These are phyloP conservation scores for Phytopythium kandeliae DNA, from an alignment of 352 stramenopile genomes.

Conservation along the genomic window DNA sequence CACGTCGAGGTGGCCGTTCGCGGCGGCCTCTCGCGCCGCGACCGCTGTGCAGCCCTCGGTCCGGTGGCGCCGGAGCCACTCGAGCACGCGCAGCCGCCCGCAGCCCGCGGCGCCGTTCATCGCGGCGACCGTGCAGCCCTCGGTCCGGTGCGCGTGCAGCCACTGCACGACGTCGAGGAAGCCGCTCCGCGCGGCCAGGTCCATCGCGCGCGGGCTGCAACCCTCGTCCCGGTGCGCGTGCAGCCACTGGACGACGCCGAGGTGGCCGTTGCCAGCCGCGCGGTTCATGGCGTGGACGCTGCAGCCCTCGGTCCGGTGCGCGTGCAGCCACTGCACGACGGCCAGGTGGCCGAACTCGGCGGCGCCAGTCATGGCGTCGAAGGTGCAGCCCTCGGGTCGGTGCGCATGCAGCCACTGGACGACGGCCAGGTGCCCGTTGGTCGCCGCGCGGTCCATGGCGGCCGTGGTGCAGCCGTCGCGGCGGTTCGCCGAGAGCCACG, in stretches of 20 bases:
- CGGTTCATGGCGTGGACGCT: constrained; percentile 37
- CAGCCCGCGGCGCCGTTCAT: constrained; percentile 41
- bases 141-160: constrained; percentile 30
- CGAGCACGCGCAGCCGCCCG: constrained; percentile 45
- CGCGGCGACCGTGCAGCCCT: constrained; percentile 34
- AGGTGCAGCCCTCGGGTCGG: constrained; percentile 26
- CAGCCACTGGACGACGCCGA: constrained; percentile 43
- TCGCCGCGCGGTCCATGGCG: constrained; percentile 35
- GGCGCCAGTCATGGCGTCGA: constrained; percentile 33
- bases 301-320: constrained; percentile 28
- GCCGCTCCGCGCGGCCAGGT: constrained; percentile 40
- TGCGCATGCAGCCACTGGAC: constrained; percentile 36
- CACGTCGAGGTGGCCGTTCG: constrained; percentile 30
- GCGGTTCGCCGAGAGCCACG: constrained; percentile 26
- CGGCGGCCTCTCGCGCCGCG: constrained; percentile 23
- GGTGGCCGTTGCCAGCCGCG: constrained; percentile 34
- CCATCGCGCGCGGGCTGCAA: constrained; percentile 31
- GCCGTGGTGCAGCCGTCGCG: constrained; percentile 19
- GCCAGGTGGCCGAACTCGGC: constrained; percentile 25
- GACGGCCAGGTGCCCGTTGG: constrained; percentile 28
- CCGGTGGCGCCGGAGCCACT: constrained; percentile 43
- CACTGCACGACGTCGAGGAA: constrained; percentile 46
- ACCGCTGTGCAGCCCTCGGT: constrained; percentile 28
- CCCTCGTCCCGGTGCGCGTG: constrained; percentile 29
- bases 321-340: constrained; percentile 33